These are phyloP conservation scores for Boletellus deceptivus DNA, from an alignment of 1,284 basidiomycete genomes.

Conservation along the genomic window DNA sequence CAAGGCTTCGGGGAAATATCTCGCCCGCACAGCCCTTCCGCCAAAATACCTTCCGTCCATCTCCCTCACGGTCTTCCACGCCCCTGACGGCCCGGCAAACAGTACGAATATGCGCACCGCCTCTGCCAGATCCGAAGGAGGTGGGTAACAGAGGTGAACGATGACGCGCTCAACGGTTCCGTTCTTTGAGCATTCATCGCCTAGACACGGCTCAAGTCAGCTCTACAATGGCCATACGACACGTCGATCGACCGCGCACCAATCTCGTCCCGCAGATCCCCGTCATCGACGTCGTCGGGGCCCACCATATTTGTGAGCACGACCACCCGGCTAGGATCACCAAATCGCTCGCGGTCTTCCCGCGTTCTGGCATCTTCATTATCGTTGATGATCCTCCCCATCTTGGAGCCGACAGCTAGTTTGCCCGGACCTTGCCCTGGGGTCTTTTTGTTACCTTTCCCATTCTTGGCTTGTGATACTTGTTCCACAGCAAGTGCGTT, in stretches of 20 bases:
- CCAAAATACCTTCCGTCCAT: constrained; percentile 91
- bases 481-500: constrained; percentile 84
- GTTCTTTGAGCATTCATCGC: constrained; percentile 86
- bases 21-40: constrained; percentile 77
- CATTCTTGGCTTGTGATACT: constrained; percentile 33
- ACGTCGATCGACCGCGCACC: constrained; percentile 42
- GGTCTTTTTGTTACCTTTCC: constrained; percentile 33
- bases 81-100: constrained; percentile 86
- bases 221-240: neutral
- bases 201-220: constrained; percentile 37
- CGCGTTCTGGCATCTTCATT: constrained; percentile 73
- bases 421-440: constrained; percentile 31
- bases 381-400: constrained; percentile 85
- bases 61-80: constrained; percentile 91
- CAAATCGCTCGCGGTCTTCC: constrained; percentile 77
- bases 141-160: constrained; percentile 72
- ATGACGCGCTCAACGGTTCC: constrained; percentile 89
- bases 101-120: constrained; percentile 82
- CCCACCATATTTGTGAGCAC: constrained; percentile 87
- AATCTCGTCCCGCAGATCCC: constrained; percentile 83
- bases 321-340: constrained; percentile 86
- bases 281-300: constrained; percentile 78
- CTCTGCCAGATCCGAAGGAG: constrained; percentile 58
- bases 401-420: constrained; percentile 51
- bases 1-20: constrained; percentile 74